Evolutionary conservation across 2,329 filamentous ascomycete species (phyloP).

Genomic region (Colletotrichum lentis): DNA sequence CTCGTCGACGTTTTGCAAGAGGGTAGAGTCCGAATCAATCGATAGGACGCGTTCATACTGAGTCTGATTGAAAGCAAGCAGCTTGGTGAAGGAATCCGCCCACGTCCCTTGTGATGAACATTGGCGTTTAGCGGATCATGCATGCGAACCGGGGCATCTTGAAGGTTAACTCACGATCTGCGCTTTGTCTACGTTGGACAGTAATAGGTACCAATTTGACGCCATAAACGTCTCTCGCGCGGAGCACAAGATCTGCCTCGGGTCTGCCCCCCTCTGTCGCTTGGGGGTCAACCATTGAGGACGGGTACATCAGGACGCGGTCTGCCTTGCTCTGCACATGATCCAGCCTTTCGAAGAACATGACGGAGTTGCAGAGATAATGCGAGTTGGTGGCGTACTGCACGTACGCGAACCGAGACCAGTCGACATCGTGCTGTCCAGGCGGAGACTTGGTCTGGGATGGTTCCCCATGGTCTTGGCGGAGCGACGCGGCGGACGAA

Average conservation of each 20-base stretch:
- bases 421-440: constrained; percentile 45
- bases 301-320: constrained; percentile 57
- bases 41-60: constrained; percentile 62
- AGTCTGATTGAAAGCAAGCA: constrained; percentile 70
- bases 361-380: constrained; percentile 60
- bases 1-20: constrained; percentile 71
- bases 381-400: constrained; percentile 59
- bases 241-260: constrained; percentile 50
- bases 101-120: constrained; percentile 54
- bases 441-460: not conserved
- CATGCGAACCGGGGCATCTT: too few species aligned
- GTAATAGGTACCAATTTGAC: constrained; percentile 55
- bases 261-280: constrained; percentile 42
- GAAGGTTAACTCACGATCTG: constrained; percentile 46
- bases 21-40: constrained; percentile 66
- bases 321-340: constrained; percentile 54
- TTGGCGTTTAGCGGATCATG: not conserved
- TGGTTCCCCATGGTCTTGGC: not conserved
- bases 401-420: constrained; percentile 57
- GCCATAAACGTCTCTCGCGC: constrained; percentile 55
- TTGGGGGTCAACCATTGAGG: constrained; percentile 47
- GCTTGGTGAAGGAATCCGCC: constrained; percentile 72
- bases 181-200: constrained; percentile 49
- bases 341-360: constrained; percentile 58
- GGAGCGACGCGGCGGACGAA: not conserved